A percentile compares a stretch with the other conserved stretches of the same genome.
These are phyloP conservation scores for Aethionema arabicum DNA, from an alignment of 345 rosid genomes.

Conservation along the genomic window DNA sequence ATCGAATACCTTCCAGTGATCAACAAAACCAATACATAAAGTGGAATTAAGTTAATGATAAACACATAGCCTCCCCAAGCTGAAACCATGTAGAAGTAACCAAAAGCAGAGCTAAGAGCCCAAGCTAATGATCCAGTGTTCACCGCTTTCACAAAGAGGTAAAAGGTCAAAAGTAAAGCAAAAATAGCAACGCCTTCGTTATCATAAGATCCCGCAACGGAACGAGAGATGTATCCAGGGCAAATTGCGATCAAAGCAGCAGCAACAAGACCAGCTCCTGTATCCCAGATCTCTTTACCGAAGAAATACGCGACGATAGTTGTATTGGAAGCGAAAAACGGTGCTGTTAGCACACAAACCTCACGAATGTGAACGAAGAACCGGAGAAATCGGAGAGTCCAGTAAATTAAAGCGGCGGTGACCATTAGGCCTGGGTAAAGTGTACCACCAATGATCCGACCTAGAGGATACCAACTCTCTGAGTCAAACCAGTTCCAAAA, in stretches of 20 bases:
- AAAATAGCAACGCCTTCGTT: slow-evolving; percentile 96
- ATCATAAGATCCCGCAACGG: slow-evolving; percentile 95
- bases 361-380: slow-evolving; percentile 94
- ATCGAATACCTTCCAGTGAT: slow-evolving; percentile 92
- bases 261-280: slow-evolving; percentile 94
- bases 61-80: slow-evolving; percentile 99
- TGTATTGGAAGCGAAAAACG: slow-evolving; percentile 94
- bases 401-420: slow-evolving; percentile 79
- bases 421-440: slow-evolving; percentile 95
- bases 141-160: slow-evolving; percentile 86
- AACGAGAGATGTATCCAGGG: slow-evolving; percentile 96
- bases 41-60: slow-evolving; percentile 90
- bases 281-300: slow-evolving; percentile 96
- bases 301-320: slow-evolving; percentile 92
- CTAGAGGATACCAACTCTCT: slow-evolving; percentile 98
- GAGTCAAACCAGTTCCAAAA: slow-evolving; percentile 99
- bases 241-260: slow-evolving; percentile 88
- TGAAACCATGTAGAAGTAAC: slow-evolving; percentile 97
- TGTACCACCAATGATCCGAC: slow-evolving; percentile 93
- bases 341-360: slow-evolving; percentile 94
- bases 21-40: slow-evolving; percentile 89
- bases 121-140: slow-evolving; percentile 91
- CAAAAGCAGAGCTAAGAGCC: slow-evolving; percentile 90
- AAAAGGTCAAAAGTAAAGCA: slow-evolving; percentile 83
- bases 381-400: slow-evolving; percentile 63